Evolutionary conservation across 768 basidiomycete species (phyloP), one percentile per base, ranked within the genome.

Genomic region (Pleurotus tuoliensis): DNA sequence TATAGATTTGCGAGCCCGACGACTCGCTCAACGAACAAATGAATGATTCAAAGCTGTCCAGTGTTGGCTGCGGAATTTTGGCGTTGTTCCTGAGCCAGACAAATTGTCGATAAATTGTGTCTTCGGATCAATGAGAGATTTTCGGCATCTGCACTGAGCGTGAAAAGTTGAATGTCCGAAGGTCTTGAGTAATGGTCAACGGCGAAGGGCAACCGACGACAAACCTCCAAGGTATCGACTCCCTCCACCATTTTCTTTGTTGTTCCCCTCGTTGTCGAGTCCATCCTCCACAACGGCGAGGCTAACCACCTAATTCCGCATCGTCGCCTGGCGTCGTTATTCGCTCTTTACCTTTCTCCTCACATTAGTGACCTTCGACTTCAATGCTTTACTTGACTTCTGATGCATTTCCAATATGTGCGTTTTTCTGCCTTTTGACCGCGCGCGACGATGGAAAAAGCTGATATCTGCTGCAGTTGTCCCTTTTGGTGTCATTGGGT

Each of bases 401-500:
- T 62, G 92, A 94, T 79, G 82, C 85, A 66, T 93, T 95, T 74
- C 89, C 92, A 63, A 78, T 97, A 66, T 94, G 92, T 94, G 68
- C 76, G 92, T 84, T 2, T 18, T 40, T 27, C 15, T 34, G 44
- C 4, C n/a, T 52, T 30, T 55, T 37, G 22, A 38, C 48, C 38
- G 25, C 20, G 43, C 43, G 55, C 56, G 52, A 54, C 30, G 48
- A n/a, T 54, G 56, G 52, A 58, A 59, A 15, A 58, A 59, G 60
- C 55, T 65, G 56, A 62, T 52, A n/a, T 30, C 5, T 46, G 58
- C 24, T 53, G 38, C 64, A 95, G 93, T 97, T 72, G 81, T 92
- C 57, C 90, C 90, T n/a, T 90, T 92, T 67, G 89, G 90, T 61
- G 82, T 92, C 67, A 92, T 92, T 69, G 92, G 89, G 90, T 90